Conservation (phyloP, 2,329 filamentous ascomycete species). For the Daldinia sp. region DNA sequence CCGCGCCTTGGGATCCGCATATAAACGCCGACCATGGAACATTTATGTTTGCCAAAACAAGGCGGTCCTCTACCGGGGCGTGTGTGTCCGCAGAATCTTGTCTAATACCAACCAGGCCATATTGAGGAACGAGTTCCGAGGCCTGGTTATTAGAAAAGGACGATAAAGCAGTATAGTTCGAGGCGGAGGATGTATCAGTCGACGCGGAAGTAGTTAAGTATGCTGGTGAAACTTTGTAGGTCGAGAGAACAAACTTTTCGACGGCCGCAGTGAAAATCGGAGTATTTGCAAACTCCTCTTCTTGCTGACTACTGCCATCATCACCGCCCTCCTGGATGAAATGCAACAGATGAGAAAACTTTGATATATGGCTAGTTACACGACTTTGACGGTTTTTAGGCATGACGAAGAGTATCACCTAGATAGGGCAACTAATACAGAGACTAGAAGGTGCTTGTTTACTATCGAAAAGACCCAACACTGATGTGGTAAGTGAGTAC, state of each 20-base stretch:
- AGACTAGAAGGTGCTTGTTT: background rate
- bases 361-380: background rate
- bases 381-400: background rate
- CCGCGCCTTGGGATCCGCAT: slow-evolving; percentile 70
- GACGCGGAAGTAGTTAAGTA: background rate
- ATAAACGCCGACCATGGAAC: slow-evolving; percentile 69
- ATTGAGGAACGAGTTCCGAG: slow-evolving; percentile 32
- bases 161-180: background rate
- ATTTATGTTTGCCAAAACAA: slow-evolving; percentile 62
- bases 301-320: background rate
- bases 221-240: background rate
- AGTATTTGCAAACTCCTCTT: slow-evolving; percentile 8
- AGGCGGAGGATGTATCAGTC: background rate
- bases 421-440: background rate
- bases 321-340: background rate
- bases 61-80: slow-evolving; percentile 32
- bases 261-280: slow-evolving; percentile 2
- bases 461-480: background rate
- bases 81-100: slow-evolving; percentile 7
- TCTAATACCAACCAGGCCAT: slow-evolving; percentile 40
- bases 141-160: background rate
- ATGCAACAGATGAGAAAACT: background rate
- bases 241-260: slow-evolving; percentile 4
- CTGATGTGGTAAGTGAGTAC: background rate
- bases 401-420: background rate